phyloP scores from a whole-genome alignment of 805 yeast species.

The Starmera amethionina region DNA sequence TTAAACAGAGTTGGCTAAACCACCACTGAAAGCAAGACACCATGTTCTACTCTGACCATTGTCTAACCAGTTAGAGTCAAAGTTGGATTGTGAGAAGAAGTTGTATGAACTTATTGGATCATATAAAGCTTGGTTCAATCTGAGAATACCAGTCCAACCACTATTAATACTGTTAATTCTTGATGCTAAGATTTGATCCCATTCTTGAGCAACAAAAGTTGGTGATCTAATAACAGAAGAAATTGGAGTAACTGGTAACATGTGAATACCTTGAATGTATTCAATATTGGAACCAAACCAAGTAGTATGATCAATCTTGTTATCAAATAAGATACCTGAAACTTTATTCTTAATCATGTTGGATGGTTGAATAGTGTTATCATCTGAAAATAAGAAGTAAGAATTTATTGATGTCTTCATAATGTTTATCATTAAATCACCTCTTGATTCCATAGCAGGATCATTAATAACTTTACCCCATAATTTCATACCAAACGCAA shows the following conservation, averaged over 20 bases:
- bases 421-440: slow-evolving; percentile 48
- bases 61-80: slow-evolving; percentile 35
- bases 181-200: slow-evolving; percentile 39
- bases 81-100: slow-evolving; percentile 28
- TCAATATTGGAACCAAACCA: slow-evolving; percentile 54
- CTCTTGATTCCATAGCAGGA: slow-evolving; percentile 39
- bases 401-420: slow-evolving; percentile 43
- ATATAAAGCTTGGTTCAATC: slow-evolving; percentile 29
- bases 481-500: slow-evolving; percentile 56
- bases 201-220: slow-evolving; percentile 43
- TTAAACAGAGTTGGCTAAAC: slow-evolving; percentile 18
- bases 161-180: slow-evolving; percentile 34
- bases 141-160: slow-evolving; percentile 54
- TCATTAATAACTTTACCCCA: slow-evolving; percentile 59
- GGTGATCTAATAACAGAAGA: slow-evolving; percentile 47
- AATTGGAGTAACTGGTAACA: slow-evolving; percentile 62
- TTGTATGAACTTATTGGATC: slow-evolving; percentile 32
- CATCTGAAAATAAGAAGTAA: slow-evolving; percentile 41
- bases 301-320: slow-evolving; percentile 64
- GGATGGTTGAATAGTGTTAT: slow-evolving; percentile 41
- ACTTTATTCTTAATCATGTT: slow-evolving; percentile 48
- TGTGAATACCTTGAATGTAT: slow-evolving; percentile 71
- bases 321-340: slow-evolving; percentile 61
- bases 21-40: slow-evolving; percentile 52
- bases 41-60: slow-evolving; percentile 57